A percentile compares a stretch with the other conserved stretches of the same genome.
phyloP scores from a whole-genome alignment of 2,329 filamentous ascomycete genomes.

The Polytolypa hystricis region DNA sequence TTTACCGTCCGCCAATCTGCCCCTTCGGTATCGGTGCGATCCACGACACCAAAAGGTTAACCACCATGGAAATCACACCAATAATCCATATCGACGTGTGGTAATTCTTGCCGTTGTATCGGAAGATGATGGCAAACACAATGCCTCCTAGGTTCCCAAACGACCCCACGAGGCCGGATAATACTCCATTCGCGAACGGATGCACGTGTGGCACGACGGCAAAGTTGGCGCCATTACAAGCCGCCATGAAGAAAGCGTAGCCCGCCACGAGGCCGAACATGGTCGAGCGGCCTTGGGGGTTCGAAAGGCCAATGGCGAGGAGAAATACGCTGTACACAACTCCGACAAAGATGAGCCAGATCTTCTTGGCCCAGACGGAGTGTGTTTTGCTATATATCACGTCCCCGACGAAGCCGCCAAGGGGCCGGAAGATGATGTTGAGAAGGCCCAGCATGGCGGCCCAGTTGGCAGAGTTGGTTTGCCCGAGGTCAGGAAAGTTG shows the following conservation, averaged over 20 bases:
- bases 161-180: constrained; percentile 64
- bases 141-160: constrained; percentile 77
- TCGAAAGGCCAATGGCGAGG: constrained; percentile 50
- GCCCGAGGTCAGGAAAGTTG: constrained; percentile 44
- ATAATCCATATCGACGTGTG: constrained; percentile 69
- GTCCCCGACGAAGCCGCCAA: constrained; percentile 44
- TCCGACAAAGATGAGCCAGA: constrained; percentile 46
- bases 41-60: constrained; percentile 58
- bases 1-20: constrained; percentile 34
- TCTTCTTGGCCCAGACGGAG: constrained; percentile 53
- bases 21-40: constrained; percentile 47
- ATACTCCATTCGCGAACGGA: constrained; percentile 63
- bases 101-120: constrained; percentile 60
- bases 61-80: constrained; percentile 58
- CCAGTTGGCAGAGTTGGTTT: constrained; percentile 46
- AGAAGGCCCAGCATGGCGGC: constrained; percentile 45
- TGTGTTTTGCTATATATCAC: constrained; percentile 41
- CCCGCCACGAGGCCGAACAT: constrained; percentile 70
- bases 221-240: constrained; percentile 78
- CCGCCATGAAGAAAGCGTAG: constrained; percentile 73
- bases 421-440: constrained; percentile 38
- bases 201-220: constrained; percentile 78
- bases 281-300: constrained; percentile 50
- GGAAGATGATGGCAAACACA: constrained; percentile 71
- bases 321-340: constrained; percentile 48